Conservation (phyloP, 106 monocot species). For the Dendrobium chrysotoxum region DNA sequence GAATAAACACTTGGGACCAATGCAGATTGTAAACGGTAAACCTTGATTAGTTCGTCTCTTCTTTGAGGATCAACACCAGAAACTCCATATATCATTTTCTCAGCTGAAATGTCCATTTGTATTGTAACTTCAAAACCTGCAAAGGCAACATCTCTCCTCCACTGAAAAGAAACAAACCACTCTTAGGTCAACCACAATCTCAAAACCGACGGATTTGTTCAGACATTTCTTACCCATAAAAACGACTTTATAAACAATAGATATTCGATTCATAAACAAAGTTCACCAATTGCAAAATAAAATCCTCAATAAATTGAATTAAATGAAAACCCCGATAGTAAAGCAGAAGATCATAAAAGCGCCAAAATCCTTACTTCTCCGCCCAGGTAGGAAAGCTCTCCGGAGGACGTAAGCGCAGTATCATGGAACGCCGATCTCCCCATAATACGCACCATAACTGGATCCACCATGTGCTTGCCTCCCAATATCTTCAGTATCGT, state of each 20-base stretch:
- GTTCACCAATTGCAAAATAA: neutral
- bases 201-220: neutral
- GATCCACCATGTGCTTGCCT: conserved; percentile 94
- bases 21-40: conserved; percentile 22
- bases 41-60: conserved; percentile 91
- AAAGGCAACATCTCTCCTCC: conserved; percentile 95
- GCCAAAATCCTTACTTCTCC: conserved; percentile 50
- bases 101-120: conserved; percentile 91
- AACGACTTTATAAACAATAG: neutral
- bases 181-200: neutral
- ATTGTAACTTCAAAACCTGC: conserved; percentile 92
- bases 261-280: neutral
- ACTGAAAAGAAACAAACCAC: conserved; percentile 33
- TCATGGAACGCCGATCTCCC: conserved; percentile 90
- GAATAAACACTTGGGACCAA: neutral
- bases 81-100: conserved; percentile 96
- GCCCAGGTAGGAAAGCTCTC: conserved; percentile 80
- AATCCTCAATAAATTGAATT: neutral
- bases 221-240: neutral
- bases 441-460: conserved; percentile 71
- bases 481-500: conserved; percentile 89
- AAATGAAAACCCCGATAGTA: neutral
- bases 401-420: conserved; percentile 76
- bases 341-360: neutral
- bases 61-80: conserved; percentile 68